Conservation (phyloP, 108 stramenopile species). For the Cyclotella cryptica region DNA sequence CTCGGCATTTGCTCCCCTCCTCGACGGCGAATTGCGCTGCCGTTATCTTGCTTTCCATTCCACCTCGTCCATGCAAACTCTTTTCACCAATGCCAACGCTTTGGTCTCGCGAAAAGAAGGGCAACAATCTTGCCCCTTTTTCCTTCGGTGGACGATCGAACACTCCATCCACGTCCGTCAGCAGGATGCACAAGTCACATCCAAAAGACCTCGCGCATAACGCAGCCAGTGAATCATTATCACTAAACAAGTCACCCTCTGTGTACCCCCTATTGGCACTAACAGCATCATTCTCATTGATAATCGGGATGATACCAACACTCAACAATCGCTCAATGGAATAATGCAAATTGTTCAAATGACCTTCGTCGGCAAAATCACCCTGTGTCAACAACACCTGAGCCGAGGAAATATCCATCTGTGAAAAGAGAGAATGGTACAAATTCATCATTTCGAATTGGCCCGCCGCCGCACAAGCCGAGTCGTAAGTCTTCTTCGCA, state of each 20-base stretch:
- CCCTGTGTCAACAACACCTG: slow-evolving; percentile 92
- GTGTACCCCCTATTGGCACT: slow-evolving; percentile 89
- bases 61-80: slow-evolving; percentile 90
- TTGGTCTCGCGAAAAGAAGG: slow-evolving; percentile 58
- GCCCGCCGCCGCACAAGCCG: slow-evolving; percentile 97
- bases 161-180: slow-evolving; percentile 97
- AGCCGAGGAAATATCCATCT: slow-evolving; percentile 84
- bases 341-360: slow-evolving; percentile 82
- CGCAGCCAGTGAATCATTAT: slow-evolving; percentile 95
- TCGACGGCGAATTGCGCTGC: slow-evolving; percentile 86
- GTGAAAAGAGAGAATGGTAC: slow-evolving; percentile 88
- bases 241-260: slow-evolving; percentile 91
- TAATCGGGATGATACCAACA: slow-evolving; percentile 94
- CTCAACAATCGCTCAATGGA: slow-evolving; percentile 84
- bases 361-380: slow-evolving; percentile 80
- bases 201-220: slow-evolving; percentile 87
- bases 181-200: slow-evolving; percentile 86
- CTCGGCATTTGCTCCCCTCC: slow-evolving; percentile 76
- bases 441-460: slow-evolving; percentile 98
- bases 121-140: slow-evolving; percentile 77
- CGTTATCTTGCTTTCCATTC: slow-evolving; percentile 93
- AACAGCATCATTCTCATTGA: slow-evolving; percentile 98
- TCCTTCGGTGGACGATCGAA: slow-evolving; percentile 90
- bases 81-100: slow-evolving; percentile 90
- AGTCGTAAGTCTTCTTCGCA: slow-evolving; percentile 88